Percentiles rank a stretch among this genome's conserved stretches.
phyloP scores from a whole-genome alignment of 2,329 filamentous ascomycete species.

The Cladosporium oxysporum region DNA sequence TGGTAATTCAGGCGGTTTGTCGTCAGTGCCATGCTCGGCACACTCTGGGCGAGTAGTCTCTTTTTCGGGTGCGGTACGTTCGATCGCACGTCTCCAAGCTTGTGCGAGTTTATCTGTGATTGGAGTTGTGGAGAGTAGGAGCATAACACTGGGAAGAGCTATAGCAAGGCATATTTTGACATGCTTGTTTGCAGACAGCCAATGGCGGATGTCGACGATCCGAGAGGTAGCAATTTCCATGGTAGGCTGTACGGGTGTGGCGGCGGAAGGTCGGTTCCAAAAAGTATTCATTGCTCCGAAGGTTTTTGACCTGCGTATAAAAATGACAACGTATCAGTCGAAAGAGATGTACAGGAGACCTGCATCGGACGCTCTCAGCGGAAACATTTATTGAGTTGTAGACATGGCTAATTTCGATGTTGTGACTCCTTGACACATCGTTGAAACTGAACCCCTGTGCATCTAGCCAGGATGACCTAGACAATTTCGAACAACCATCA shows the following conservation, averaged over 20 bases:
- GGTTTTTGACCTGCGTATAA: not conserved
- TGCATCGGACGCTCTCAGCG: not conserved
- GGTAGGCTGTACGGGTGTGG: not conserved
- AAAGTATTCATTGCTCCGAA: not conserved
- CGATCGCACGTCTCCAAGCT: not conserved
- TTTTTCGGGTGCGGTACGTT: not conserved
- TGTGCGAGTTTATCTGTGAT: not conserved
- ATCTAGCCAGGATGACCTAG: not conserved
- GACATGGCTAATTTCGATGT: not conserved
- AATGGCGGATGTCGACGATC: not conserved
- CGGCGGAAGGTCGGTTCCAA: not conserved
- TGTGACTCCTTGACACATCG: not conserved
- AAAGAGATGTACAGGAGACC: not conserved
- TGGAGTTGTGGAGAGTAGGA: not conserved
- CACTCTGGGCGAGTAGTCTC: not conserved
- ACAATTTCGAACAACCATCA: not conserved
- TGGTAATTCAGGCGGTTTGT: not conserved
- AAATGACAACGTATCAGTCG: not conserved
- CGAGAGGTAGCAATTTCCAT: not conserved
- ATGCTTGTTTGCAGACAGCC: not conserved
- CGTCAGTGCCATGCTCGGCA: not conserved
- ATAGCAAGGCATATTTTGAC: not conserved
- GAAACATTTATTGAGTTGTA: not conserved
- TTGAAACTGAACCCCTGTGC: conserved; percentile 2
- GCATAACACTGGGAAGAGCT: not conserved